Evolutionary conservation across 805 yeast genomes (phyloP), one percentile per base, ranked within the genome.

Genomic region (Lipomyces starkeyi): DNA sequence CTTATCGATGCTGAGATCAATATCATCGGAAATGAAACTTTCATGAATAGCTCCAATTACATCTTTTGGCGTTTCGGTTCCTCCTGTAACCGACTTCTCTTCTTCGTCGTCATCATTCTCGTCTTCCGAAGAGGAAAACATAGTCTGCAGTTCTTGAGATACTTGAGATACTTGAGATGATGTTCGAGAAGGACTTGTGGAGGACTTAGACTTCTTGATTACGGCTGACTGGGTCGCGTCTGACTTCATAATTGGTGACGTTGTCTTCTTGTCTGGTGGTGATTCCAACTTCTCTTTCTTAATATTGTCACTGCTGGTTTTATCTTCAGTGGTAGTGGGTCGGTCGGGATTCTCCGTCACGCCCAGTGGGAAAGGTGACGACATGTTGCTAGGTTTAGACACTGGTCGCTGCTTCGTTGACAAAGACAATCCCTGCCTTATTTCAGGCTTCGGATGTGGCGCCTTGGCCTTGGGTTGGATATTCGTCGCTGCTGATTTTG

Each of bases 51-150:
- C 49, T 17, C 49, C 49, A 43, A 43, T 17, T n/a, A 43, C 49
- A 43, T 43, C 49, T n/a, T 43, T 43, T n/a, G 49, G 25, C 9
- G 49, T 43, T 43, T 43, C 49, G 8, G 20, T n/a, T n/a, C 2
- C 22, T 7, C 32, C 56, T 14, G 14, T 25, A 52, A 58, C 61
- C 2, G 61, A 17, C 5, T 54, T n/a, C 17, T 13, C 64, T 7
- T 54, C 61, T 14, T 58, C 59, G 5, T 62, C 63, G 22, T 49
- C 37, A 5, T 49, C 68, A 17, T 58, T 47, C 25, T 61, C 64
- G 20, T 65, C 56, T 14, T 65, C 68, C 37, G 32, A 29, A 7
- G 58, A 55, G 25, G 43, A 29, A 40, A 66, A 66, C 64, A 66
- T 66, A 43, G 29, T 40, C 58, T 43, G 59, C 35, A 66, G 22